These are phyloP conservation scores for Orbilia oligospora DNA, from an alignment of 2,329 filamentous ascomycete genomes.

Conservation along the genomic window DNA sequence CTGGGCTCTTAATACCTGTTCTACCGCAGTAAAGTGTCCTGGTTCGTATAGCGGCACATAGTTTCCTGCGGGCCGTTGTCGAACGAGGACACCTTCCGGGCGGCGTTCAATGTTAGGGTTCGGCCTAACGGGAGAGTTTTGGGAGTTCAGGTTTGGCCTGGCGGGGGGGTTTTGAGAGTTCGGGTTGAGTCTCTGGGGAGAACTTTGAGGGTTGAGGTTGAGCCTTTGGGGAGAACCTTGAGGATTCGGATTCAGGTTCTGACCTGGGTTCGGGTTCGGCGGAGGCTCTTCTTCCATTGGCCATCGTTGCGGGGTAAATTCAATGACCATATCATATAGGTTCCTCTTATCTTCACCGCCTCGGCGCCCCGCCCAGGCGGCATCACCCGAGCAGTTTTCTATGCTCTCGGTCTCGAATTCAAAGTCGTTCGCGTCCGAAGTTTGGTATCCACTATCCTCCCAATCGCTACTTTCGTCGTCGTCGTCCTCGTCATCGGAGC, in stretches of 20 bases:
- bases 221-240: too few relatives aligned
- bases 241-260: too few relatives aligned
- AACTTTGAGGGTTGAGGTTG: too few relatives aligned
- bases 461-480: background rate
- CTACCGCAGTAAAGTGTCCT: too few relatives aligned
- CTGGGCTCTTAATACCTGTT: background rate
- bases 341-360: background rate
- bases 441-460: background rate
- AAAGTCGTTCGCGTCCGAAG: background rate
- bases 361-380: background rate
- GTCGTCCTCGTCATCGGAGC: background rate
- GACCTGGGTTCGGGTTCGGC: too few relatives aligned
- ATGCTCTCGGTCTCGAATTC: background rate
- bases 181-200: too few relatives aligned
- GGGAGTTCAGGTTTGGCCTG: too few relatives aligned
- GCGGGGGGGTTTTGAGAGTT: too few relatives aligned
- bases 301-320: slow-evolving; percentile 7
- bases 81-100: too few relatives aligned
- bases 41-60: too few relatives aligned
- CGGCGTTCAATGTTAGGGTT: background rate
- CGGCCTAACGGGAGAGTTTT: background rate
- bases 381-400: background rate
- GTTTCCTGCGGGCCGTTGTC: too few relatives aligned
- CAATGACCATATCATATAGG: slow-evolving; percentile 19
- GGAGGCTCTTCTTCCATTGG: background rate